Conservation (phyloP, 2,329 filamentous ascomycete genomes). For the Metarhizium rileyi region DNA sequence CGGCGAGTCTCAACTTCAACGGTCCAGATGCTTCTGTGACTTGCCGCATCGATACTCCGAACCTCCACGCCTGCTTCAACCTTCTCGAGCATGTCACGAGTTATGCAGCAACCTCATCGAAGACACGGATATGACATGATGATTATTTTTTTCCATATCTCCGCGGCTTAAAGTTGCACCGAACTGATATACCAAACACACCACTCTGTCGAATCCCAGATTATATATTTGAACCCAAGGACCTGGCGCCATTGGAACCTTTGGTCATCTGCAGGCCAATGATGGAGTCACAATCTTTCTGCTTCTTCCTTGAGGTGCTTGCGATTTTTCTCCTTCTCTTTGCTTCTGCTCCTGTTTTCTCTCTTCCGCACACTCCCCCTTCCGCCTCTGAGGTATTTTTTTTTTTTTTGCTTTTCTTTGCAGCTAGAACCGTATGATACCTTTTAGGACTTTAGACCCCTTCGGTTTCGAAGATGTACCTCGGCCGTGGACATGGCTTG, state of each 20-base stretch:
- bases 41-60: not conserved
- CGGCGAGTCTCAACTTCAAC: not conserved
- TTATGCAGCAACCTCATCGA: conserved; percentile 19
- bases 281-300: not conserved
- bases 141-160: conserved; percentile 7
- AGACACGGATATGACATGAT: conserved; percentile 20
- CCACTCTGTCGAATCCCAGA: not conserved
- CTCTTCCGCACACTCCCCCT: not conserved
- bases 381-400: not conserved
- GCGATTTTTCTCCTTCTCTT: not conserved
- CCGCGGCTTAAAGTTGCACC: conserved; percentile 1
- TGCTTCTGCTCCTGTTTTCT: not conserved
- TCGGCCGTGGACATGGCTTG: not conserved
- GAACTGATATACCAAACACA: not conserved
- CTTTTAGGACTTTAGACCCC: not conserved
- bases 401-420: not conserved
- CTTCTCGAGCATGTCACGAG: conserved; percentile 4
- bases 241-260: not conserved
- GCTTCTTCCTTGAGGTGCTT: not conserved
- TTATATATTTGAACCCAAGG: not conserved
- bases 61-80: conserved; percentile 9
- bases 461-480: not conserved
- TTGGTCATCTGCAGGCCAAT: not conserved
- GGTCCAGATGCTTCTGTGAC: not conserved
- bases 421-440: not conserved